Evolutionary conservation across 805 yeast species (phyloP).

Genomic region (Groenewaldozyma salmanticensis): DNA sequence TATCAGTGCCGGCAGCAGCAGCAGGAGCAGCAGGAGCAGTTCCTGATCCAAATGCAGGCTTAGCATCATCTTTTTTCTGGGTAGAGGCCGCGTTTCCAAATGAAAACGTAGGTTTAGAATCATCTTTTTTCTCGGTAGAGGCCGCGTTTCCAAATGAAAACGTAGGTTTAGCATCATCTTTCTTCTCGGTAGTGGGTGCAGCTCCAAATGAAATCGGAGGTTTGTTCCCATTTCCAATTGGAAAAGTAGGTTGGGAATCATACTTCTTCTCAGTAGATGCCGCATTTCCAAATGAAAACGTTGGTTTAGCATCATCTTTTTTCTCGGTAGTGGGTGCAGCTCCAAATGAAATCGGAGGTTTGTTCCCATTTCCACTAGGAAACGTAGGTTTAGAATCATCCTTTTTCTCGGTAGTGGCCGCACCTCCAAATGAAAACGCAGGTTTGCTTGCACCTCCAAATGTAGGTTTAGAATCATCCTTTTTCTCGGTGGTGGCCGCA

Average conservation of each 20-base stretch:
- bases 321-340: constrained; percentile 5
- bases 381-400: background rate
- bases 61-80: no score
- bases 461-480: constrained; percentile 3
- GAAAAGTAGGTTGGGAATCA: background rate
- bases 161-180: constrained; percentile 3
- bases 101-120: constrained; percentile 4
- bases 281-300: constrained; percentile 14
- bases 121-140: no score
- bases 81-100: constrained; percentile 6
- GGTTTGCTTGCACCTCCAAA: constrained; percentile 5
- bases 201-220: constrained; percentile 7
- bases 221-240: background rate
- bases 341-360: constrained; percentile 6
- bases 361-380: background rate
- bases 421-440: constrained; percentile 14
- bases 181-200: constrained; percentile 3
- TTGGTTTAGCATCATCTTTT: no score
- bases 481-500: constrained; percentile 4
- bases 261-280: constrained; percentile 4
- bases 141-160: constrained; percentile 7
- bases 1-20: constrained; percentile 6
- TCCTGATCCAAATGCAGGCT: constrained; percentile 11
- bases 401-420: constrained; percentile 4
- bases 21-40: constrained; percentile 11